phyloP scores from a whole-genome alignment of 768 basidiomycete species.

The Collybia mongolica region DNA sequence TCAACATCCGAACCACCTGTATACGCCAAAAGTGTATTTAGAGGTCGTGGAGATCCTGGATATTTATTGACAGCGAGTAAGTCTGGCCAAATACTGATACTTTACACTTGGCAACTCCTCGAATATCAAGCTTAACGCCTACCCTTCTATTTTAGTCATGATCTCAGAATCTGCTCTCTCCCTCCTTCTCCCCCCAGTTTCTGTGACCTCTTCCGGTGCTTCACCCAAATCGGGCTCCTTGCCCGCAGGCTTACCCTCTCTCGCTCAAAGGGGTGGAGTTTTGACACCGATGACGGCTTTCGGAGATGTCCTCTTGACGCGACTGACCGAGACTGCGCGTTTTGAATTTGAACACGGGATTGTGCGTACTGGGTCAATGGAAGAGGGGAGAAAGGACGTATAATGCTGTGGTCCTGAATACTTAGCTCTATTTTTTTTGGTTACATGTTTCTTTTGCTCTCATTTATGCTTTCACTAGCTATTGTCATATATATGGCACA shows the following conservation, averaged over 20 bases:
- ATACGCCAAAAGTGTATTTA: conserved; percentile 59
- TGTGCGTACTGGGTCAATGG: conserved; percentile 19
- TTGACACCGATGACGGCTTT: conserved; percentile 84
- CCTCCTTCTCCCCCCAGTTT: conserved; percentile 49
- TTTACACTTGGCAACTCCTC: not conserved
- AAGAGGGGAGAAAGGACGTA: conserved; percentile 20
- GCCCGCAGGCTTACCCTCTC: conserved; percentile 45
- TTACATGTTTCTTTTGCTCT: not conserved
- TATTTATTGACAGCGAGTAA: conserved; percentile 58
- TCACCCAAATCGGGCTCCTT: conserved; percentile 25
- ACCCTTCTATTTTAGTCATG: conserved; percentile 48
- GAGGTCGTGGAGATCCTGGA: conserved; percentile 76
- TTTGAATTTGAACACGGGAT: conserved; percentile 59
- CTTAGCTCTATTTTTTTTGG: too few relatives aligned
- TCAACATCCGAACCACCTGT: conserved; percentile 47
- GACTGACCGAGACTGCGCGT: conserved; percentile 57
- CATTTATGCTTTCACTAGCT: not conserved
- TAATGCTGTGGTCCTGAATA: conserved; percentile 6
- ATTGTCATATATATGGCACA: not conserved
- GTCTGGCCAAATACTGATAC: conserved; percentile 14
- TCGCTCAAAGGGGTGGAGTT: conserved; percentile 69
- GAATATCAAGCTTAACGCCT: conserved; percentile 1
- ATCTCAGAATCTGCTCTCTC: conserved; percentile 78
- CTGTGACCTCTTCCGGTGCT: conserved; percentile 11
- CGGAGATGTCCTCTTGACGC: conserved; percentile 70